Base-by-base conservation (phyloP, 169 alveolate species). In the Eimeria maxima region DNA sequence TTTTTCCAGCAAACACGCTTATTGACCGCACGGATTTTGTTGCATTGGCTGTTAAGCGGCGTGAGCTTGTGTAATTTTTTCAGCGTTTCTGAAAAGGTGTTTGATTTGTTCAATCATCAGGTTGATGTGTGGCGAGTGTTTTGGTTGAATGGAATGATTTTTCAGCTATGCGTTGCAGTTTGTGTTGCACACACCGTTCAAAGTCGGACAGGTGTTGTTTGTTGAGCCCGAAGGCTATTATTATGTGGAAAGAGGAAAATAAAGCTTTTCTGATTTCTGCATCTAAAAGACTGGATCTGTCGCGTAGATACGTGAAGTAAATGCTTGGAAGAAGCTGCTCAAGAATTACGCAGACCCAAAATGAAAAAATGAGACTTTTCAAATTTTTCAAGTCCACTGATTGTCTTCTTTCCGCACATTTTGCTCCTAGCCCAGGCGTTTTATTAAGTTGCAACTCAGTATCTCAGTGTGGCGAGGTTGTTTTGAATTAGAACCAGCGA, bases 231-330 rank as follows among this genome's bases (percentile, higher is more conserved):
- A 29, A 3, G 47, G 78, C 6, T 16, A 69, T 2, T 29, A 47
- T 7, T 29, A n/a, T 29, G 78, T 29, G 7, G 78, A 69, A 69
- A 69, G 5, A 7, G 42, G 78, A 5, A 69, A 69, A 69, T 69
- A 29, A 29, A 69, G 78, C 22, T 69, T 69, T 69, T 69, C 78
- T 69, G 78, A 8, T 69, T n/a, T 69, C 78, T 69, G 69, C 69
- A 69, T 29, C 2, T 4, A 29, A 69, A 10, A 7, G 24, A 11
- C 27, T 29, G 16, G 16, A 53, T 11, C 10, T 11, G 60, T 2
- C 20, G 69, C 11, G 20, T 60, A 11, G 27, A 20, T 11, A 4
- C 20, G 27, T 29, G 27, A 29, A 4, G 6, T n/a, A 20, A 69
- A 13, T n/a, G 47, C 13, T 13, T 69, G 47, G 4, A 2, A 8